A percentile compares a stretch with the other conserved stretches of the same genome.
These are phyloP conservation scores for Pelargonium fulgidum DNA, from an alignment of 441 rosid genomes.

Conservation along the genomic window DNA sequence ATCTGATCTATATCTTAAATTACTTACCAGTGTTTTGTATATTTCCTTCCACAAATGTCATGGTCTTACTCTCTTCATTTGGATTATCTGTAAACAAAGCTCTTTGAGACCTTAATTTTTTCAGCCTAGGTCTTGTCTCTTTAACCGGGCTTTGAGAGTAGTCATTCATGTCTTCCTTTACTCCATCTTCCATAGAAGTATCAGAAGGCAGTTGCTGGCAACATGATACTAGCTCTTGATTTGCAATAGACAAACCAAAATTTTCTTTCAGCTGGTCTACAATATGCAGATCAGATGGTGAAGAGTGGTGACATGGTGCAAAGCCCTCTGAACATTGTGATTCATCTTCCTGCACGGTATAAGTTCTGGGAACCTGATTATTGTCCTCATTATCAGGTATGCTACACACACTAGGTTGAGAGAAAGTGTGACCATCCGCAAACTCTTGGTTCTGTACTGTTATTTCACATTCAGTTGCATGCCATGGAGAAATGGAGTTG, in stretches of 20 bases:
- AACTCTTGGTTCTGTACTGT: slow-evolving; percentile 19
- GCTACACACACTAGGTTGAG: slow-evolving; percentile 19
- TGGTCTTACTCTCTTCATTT: slow-evolving; percentile 22
- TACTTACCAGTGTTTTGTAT: slow-evolving; percentile 37
- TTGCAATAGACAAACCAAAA: slow-evolving; percentile 20
- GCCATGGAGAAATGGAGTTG: slow-evolving; percentile 21
- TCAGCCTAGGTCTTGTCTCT: slow-evolving; percentile 19
- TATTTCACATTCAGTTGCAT: slow-evolving; percentile 23
- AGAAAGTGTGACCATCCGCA: slow-evolving; percentile 13
- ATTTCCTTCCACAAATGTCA: slow-evolving; percentile 27
- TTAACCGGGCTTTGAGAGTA: slow-evolving; percentile 19
- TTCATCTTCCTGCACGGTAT: slow-evolving; percentile 18
- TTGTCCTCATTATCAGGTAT: slow-evolving; percentile 25
- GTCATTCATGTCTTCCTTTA: slow-evolving; percentile 17
- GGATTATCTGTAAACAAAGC: slow-evolving; percentile 27
- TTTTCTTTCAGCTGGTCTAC: slow-evolving; percentile 20
- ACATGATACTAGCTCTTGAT: slow-evolving; percentile 17
- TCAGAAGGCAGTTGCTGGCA: slow-evolving; percentile 17
- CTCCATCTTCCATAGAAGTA: slow-evolving; percentile 17
- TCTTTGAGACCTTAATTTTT: slow-evolving; percentile 31
- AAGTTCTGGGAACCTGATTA: slow-evolving; percentile 12
- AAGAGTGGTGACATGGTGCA: slow-evolving; percentile 19
- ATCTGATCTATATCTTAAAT: slow-evolving; percentile 11
- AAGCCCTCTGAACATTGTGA: slow-evolving; percentile 12
- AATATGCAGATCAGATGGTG: slow-evolving; percentile 18